Evolutionary conservation across 805 yeast genomes (phyloP).

Genomic region (Ogataea zsoltii): DNA sequence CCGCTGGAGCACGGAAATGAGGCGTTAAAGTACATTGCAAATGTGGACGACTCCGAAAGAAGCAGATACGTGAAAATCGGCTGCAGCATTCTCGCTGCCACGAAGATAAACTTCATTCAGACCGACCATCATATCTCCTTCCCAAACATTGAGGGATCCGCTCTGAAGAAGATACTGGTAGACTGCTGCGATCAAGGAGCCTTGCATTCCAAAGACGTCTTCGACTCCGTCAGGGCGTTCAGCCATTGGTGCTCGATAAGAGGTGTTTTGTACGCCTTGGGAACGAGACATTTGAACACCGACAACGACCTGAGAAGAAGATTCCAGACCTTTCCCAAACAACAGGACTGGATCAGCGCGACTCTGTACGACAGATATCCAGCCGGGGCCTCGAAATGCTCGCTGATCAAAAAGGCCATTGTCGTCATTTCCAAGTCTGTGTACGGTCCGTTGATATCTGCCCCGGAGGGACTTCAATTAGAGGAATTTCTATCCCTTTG

Average conservation of each 20-base stretch:
- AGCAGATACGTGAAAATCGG: constrained; percentile 43
- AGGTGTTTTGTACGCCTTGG: constrained; percentile 45
- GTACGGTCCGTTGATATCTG: constrained; percentile 40
- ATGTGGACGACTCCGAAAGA: constrained; percentile 27
- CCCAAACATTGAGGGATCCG: constrained; percentile 48
- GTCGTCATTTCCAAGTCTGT: constrained; percentile 37
- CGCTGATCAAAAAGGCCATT: constrained; percentile 42
- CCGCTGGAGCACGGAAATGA: constrained; percentile 30
- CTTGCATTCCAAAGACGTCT: constrained; percentile 41
- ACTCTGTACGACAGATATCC: constrained; percentile 49
- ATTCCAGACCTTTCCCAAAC: constrained; percentile 45
- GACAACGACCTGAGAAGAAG: constrained; percentile 30
- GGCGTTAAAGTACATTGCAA: constrained; percentile 37
- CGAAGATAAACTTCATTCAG: constrained; percentile 53
- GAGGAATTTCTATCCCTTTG: constrained; percentile 42
- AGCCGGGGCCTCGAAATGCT: constrained; percentile 51
- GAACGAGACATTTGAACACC: constrained; percentile 39
- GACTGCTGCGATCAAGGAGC: constrained; percentile 39
- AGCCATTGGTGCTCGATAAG: constrained; percentile 57
- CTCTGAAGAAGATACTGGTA: constrained; percentile 40
- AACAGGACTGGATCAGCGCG: constrained; percentile 39
- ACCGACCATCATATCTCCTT: constrained; percentile 54
- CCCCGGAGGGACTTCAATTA: constrained; percentile 32
- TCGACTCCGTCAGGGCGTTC: constrained; percentile 49
- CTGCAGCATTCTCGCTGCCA: constrained; percentile 42